Evolutionary conservation across 805 yeast species (phyloP), one percentile per base, ranked within the genome.

Genomic region (Saccharomyces mikatae): DNA sequence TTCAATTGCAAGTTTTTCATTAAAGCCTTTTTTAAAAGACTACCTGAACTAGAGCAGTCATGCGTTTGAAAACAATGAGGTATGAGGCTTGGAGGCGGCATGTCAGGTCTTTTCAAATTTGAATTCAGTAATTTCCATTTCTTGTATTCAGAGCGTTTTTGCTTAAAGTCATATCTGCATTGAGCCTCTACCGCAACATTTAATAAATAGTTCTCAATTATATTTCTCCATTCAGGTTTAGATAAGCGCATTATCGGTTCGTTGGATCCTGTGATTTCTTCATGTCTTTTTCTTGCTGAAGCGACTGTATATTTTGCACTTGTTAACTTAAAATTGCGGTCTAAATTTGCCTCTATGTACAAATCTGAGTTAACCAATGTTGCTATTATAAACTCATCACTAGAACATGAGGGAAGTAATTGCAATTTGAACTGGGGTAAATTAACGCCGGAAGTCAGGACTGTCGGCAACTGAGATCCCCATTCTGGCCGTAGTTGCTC

Each of bases 131-230:
- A 62, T 59, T 77, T 76, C 64, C 70, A 67, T 60, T 70, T 74
- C 60, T 79, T 79, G 60, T 75, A 64, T 36, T 75, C 77, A 31
- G 75, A 69, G 58, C 86, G 78, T 47, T 73, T 72, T 50, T 71
- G 71, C 61, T 81, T 81, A 64, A 82, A 86, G 62, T 86, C 89
- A 36, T 73, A 71, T 22, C 89, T 76, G 60, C 89, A 83, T 65
- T 86, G 89, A 14, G 84, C 81, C 60, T 84, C 89, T 49, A 85
- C 85, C 3, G 82, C 87, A 30, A 84, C 71, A 62, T 82, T 83
- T 41, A 84, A 67, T 41, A 83, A 61, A 62, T 80, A 86, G 68
- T 84, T 86, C 59, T 86, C 92, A 55, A 86, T 82, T 28, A 86
- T 78, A 62, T 84, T 83, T 60, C 91, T 73, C 89, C 90, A 85